Evolutionary conservation across 116 monocot species (phyloP), one percentile per base, ranked within the genome.

Genomic region (Posidonia oceanica): DNA sequence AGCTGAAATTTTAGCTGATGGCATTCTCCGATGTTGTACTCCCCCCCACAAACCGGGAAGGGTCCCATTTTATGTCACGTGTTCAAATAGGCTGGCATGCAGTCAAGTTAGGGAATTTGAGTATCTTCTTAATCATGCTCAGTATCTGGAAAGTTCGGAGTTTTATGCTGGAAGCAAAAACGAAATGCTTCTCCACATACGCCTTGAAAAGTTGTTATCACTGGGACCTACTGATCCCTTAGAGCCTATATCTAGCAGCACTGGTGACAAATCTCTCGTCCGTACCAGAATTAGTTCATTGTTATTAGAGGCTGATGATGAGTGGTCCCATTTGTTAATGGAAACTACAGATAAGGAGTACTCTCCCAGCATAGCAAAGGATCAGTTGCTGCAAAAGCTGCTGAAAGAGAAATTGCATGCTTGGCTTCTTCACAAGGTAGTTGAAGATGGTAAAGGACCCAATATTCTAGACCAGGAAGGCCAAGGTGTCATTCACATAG

Each of bases 81-180:
- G 90, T 54, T 93, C 93, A 37, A 86, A 99, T 68, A 87, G 99
- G 67, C 66, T 87, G 57, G 87, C 99, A 56, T 93, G 93, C 56
- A 89, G 97, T 65, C 83, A 98, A 83, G 78, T 99, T 51, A 79
- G 93, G 39, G 99, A 93, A 68, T 99, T 99, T 74, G 93, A 99
- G 36, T 71, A 71, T 61, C 16, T 71, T 44, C 22, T 41, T 14
- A 51, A 21, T 61, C 59, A 59, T 61, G 54, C 71, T 87, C 87
- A 65, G 59, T 41, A 38, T 87, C 87, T 74, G 80, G 77, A 78
- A 58, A 82, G 61, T 67, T 63, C 72, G 48, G 86, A 83, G 73
- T 36, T 78, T 16, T 72, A 52, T 48, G 42, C 15, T 76, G 89
- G 93, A 84, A 55, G 74, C 11, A 48, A 73, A 63, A 77, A 86